Base-by-base conservation (phyloP, 352 stramenopile species). In the Phytophthora citricola region DNA sequence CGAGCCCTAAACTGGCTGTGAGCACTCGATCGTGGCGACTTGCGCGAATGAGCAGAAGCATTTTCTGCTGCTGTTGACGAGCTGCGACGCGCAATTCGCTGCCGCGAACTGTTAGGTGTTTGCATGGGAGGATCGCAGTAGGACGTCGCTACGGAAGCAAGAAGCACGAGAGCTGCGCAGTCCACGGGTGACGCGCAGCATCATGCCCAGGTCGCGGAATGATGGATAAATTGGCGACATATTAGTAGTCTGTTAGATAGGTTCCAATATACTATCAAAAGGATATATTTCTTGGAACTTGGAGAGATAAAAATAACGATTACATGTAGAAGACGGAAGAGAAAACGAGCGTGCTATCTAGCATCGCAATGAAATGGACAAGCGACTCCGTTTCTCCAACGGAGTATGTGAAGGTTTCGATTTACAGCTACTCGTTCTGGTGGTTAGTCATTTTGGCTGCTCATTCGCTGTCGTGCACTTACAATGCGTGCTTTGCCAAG, bases 1-100 rank as follows among this genome's bases (percentile, higher is more conserved):
- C 58, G 11, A 82, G 54, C 12, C 80, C 80, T 63, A 91, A 70
- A 49, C 70, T 87, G 39, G 79, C 76, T 6, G 78, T 75, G 12
- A 91, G 61, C 22, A 78, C 59, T n/a, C 69, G 62, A 27, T 91
- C 79, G 15, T 78, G 71, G 11, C 56, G 62, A 24, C 46, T 58
- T n/a, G 32, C 45, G 11, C 61, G 69, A 57, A 12, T 34, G 2
- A 64, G 10, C 31, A 78, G 15, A 39, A 65, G 43, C 46, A 46
- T 47, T 3, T 63, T 69, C 4, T 58, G 59, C 49, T 71, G 69
- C 17, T 74, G 48, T 31, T 71, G 50, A 15, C 46, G 58, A 49
- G 50, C 46, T 14, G 54, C 3, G 36, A 58, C 29, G 5, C 63
- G 63, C 51, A 76, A 29, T 22, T 61, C 52, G 11, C 20, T 58